Evolutionary conservation across 768 basidiomycete species (phyloP).

Genomic region (Agrocybe pediades): DNA sequence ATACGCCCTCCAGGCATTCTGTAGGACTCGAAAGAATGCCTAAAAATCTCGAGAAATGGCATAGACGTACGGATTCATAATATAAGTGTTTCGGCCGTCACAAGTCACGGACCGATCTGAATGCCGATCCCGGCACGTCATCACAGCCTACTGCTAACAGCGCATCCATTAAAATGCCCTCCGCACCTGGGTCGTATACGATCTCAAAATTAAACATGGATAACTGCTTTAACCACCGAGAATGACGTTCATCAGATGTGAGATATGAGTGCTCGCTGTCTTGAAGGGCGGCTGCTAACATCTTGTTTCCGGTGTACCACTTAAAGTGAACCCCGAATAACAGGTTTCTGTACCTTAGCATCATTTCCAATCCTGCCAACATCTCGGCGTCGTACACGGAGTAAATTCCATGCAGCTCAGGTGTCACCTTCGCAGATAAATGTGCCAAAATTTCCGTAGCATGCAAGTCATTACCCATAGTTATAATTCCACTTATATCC

Average conservation of each 20-base stretch:
- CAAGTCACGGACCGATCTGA: too few species aligned
- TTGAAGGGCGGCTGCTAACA: too few species aligned
- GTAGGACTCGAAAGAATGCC: too few species aligned
- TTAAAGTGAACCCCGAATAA: slow-evolving; percentile 30
- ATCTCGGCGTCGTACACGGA: slow-evolving; percentile 39
- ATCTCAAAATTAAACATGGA: slow-evolving; percentile 38
- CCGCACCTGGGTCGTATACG: slow-evolving; percentile 32
- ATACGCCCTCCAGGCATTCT: too few species aligned
- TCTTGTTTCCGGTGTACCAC: slow-evolving; percentile 35
- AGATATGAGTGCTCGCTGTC: slow-evolving; percentile 31
- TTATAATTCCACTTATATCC: slow-evolving; percentile 26
- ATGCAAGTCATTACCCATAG: slow-evolving; percentile 21
- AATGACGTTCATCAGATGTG: slow-evolving; percentile 34
- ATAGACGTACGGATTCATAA: too few species aligned
- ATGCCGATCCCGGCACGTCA: slow-evolving; percentile 20
- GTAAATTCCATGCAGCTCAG: slow-evolving; percentile 39
- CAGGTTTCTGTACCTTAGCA: slow-evolving; percentile 28
- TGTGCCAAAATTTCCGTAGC: slow-evolving; percentile 26
- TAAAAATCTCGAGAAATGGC: too few species aligned
- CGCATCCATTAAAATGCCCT: slow-evolving; percentile 41
- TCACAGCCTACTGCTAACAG: slow-evolving; percentile 33
- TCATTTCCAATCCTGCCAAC: slow-evolving; percentile 33
- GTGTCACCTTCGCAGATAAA: slow-evolving; percentile 35
- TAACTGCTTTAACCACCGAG: slow-evolving; percentile 40
- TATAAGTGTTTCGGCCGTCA: too few species aligned